Evolutionary conservation across 306 rosid species (phyloP), one percentile per base, ranked within the genome.

Genomic region (Biancaea sappan): DNA sequence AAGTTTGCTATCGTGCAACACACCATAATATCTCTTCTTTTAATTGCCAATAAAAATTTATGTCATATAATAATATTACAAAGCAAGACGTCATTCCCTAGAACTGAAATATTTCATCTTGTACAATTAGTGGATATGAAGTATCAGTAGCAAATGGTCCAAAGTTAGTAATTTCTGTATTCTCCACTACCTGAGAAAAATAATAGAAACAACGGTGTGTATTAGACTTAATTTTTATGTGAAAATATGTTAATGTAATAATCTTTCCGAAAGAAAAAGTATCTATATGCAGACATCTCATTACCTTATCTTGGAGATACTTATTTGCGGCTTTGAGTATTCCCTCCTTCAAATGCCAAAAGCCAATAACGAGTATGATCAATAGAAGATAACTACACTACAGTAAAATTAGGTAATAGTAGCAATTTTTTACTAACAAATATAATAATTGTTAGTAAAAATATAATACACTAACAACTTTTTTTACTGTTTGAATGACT

Each of bases 241-340:
- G 14, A 22, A 61, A 43, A 0, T 15, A 34, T 56, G 25, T 35
- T 0, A 5, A 38, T 70, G 21, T 26, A 12, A 16, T 26, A 12
- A 16, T 0, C 18, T 9, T 32, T 40, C 56, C 31, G 25, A 50
- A 12, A 56, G 21, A 34, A 50, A 48, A 71, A 56, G 5, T 13
- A n/a, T 47, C 29, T 37, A 13, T 4, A 64, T 32, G 25, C 4
- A 61, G 26, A 41, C 3, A 14, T 43, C 2, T 8, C 7, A 57
- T 63, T 82, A 88, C 93, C 93, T 86, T 78, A 48, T 86, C 87
- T 5, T 84, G 87, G 37, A 88, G 90, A 80, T 72, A 82, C 71
- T 71, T 73, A 66, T 88, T 88, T 73, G 89, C 87, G 1, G 83
- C 87, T 67, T 80, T 73, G 58, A 88, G 90, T 22, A 88, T 75